Percentiles rank a stretch among this genome's conserved stretches.
Evolutionary conservation across 2,329 filamentous ascomycete genomes (phyloP).

Genomic region (Calonectria pseudoreteaudii): DNA sequence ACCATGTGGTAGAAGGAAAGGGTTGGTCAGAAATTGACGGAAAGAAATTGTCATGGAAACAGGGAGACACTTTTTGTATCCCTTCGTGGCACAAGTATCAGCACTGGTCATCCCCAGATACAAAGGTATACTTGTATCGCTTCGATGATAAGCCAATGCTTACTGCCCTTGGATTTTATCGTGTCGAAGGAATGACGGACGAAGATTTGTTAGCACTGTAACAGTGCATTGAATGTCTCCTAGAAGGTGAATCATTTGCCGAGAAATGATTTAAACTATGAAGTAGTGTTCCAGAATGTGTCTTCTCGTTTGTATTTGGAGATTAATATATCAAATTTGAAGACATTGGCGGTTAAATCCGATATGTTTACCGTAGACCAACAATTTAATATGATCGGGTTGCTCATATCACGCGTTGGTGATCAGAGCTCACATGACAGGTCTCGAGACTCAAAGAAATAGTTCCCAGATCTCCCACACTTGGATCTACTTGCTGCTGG

Average conservation of each 20-base stretch:
- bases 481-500: no score
- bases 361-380: no score
- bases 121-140: conserved; percentile 61
- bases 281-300: not conserved
- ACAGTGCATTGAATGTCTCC: not conserved
- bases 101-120: conserved; percentile 53
- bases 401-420: no score
- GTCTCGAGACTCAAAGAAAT: no score
- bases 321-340: no score
- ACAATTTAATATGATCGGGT: no score
- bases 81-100: conserved; percentile 64
- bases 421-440: no score
- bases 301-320: not conserved
- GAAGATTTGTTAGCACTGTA: not conserved
- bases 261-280: not conserved
- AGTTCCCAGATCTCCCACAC: no score
- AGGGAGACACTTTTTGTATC: conserved; percentile 66
- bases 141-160: conserved; percentile 69
- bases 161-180: conserved; percentile 61
- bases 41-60: conserved; percentile 55
- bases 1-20: conserved; percentile 62
- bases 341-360: no score
- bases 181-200: conserved; percentile 19
- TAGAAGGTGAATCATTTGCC: not conserved
- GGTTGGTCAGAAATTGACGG: conserved; percentile 56